phyloP scores from a whole-genome alignment of 2,329 filamentous ascomycete species.

The Massarina eburnea region DNA sequence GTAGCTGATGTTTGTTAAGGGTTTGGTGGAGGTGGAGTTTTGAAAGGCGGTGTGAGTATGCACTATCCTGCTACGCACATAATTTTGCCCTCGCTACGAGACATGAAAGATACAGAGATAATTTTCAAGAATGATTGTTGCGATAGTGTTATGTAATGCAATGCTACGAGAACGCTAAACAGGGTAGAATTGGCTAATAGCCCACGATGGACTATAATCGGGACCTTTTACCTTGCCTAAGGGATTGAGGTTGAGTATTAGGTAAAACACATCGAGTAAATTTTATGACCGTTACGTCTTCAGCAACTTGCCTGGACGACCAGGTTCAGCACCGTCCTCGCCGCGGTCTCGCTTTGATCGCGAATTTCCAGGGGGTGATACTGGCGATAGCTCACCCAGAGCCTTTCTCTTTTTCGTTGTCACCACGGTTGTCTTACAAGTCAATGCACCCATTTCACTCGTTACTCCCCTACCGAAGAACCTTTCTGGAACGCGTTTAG shows the following conservation, averaged over 20 bases:
- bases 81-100: too few species aligned
- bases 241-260: neutral
- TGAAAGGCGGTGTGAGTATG: too few species aligned
- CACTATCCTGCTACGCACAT: too few species aligned
- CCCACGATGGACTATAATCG: neutral
- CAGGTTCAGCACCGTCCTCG: neutral
- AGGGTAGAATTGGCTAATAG: neutral
- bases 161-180: neutral
- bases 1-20: too few species aligned
- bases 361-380: neutral
- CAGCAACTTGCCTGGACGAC: neutral
- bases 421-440: neutral
- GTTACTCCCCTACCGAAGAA: neutral
- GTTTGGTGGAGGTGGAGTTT: too few species aligned
- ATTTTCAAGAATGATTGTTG: neutral
- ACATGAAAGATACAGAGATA: neutral
- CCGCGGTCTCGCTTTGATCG: neutral
- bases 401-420: neutral
- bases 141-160: constrained; percentile 2
- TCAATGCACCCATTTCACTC: neutral
- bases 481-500: constrained; percentile 9
- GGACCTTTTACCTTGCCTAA: neutral
- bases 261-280: too few species aligned
- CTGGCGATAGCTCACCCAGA: neutral
- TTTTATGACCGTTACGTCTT: too few species aligned